A percentile compares a stretch with the other conserved stretches of the same genome.
These are phyloP conservation scores for Acephala macrosclerotiorum DNA, from an alignment of 2,329 filamentous ascomycete genomes.

Conservation along the genomic window DNA sequence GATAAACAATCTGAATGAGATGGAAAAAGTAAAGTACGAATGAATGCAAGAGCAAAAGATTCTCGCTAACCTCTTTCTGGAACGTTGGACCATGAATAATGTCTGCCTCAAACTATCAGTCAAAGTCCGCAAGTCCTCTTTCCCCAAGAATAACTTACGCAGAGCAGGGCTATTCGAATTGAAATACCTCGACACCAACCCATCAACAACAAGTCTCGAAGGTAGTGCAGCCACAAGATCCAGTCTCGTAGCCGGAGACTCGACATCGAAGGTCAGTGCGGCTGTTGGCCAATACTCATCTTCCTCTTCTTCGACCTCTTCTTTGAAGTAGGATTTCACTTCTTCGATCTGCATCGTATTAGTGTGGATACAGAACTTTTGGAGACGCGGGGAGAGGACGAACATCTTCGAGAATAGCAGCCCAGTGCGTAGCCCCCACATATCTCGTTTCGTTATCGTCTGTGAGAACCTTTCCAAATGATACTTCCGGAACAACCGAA, in stretches of 20 bases:
- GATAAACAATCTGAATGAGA: too few relatives aligned
- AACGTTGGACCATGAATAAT: slow-evolving; percentile 62
- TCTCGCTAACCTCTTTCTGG: slow-evolving; percentile 48
- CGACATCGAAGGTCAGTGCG: slow-evolving; percentile 48
- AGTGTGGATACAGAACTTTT: slow-evolving; percentile 32
- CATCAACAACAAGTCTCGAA: slow-evolving; percentile 54
- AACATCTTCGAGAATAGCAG: slow-evolving; percentile 67
- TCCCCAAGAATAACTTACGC: slow-evolving; percentile 46
- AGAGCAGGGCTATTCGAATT: slow-evolving; percentile 59
- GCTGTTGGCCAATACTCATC: slow-evolving; percentile 46
- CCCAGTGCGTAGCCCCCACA: slow-evolving; percentile 65
- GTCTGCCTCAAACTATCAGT: slow-evolving; percentile 46
- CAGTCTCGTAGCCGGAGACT: slow-evolving; percentile 49
- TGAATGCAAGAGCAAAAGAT: background rate
- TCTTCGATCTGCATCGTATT: slow-evolving; percentile 60
- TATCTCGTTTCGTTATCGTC: slow-evolving; percentile 55
- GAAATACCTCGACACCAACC: slow-evolving; percentile 61
- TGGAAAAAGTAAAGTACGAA: background rate
- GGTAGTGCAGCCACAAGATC: slow-evolving; percentile 59
- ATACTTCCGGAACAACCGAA: background rate
- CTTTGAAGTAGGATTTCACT: slow-evolving; percentile 63
- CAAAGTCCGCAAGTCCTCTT: background rate
- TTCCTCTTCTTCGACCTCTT: slow-evolving; percentile 46
- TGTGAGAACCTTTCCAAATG: slow-evolving; percentile 52
- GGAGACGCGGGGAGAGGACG: background rate